Conservation (phyloP, 2,329 filamentous ascomycete species). For the Fonsecaea monophora region DNA sequence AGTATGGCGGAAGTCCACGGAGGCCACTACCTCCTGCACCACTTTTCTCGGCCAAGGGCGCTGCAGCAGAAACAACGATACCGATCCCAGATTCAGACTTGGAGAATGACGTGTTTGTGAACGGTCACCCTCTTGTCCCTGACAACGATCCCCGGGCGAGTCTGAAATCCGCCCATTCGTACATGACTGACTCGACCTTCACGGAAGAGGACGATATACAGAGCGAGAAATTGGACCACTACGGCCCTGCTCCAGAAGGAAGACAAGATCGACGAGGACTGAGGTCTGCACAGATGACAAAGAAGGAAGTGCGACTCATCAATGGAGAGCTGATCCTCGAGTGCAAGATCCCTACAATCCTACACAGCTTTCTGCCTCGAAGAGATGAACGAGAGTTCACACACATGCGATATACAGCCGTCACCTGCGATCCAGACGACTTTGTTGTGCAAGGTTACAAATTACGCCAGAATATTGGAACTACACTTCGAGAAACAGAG, state of each 20-base stretch:
- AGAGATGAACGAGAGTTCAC: conserved; percentile 96
- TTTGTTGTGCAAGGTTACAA: conserved; percentile 90
- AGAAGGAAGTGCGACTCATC: conserved; percentile 93
- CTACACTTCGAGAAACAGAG: conserved; percentile 85
- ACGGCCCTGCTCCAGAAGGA: conserved; percentile 84
- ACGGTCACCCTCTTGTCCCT: conserved; percentile 52
- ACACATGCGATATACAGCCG: conserved; percentile 97
- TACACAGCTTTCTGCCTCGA: conserved; percentile 94
- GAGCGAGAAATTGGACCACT: conserved; percentile 71
- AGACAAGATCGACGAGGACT: conserved; percentile 88
- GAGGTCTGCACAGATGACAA: conserved; percentile 83
- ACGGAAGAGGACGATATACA: conserved; percentile 56
- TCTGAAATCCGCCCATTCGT: conserved; percentile 68
- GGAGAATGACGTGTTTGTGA: conserved; percentile 75
- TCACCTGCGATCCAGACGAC: conserved; percentile 97
- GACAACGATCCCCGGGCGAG: conserved; percentile 63
- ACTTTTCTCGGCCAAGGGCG: conserved; percentile 64
- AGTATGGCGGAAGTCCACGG: conserved; percentile 85
- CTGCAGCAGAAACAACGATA: conserved; percentile 69
- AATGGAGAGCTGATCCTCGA: conserved; percentile 97
- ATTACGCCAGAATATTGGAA: conserved; percentile 86
- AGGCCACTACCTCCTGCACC: conserved; percentile 88
- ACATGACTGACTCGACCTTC: conserved; percentile 66
- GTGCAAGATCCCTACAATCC: conserved; percentile 98
- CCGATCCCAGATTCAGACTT: conserved; percentile 67